These are phyloP conservation scores for Macrolepiota dolichaula DNA, from an alignment of 768 basidiomycete genomes.

Conservation along the genomic window DNA sequence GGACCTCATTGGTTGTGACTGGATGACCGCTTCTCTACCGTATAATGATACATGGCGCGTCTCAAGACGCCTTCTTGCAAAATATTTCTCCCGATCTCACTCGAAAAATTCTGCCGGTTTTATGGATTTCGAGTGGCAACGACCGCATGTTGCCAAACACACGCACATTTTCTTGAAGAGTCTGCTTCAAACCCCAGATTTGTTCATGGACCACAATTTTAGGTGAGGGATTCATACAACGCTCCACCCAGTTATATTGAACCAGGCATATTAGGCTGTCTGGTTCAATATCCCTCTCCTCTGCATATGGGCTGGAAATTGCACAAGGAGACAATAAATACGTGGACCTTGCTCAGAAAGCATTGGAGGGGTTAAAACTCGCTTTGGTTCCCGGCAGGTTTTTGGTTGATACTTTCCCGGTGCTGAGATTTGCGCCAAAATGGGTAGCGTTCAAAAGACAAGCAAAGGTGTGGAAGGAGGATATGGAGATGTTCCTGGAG, in stretches of 20 bases:
- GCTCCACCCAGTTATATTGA: too few species aligned
- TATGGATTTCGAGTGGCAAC: too few species aligned
- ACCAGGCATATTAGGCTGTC: not conserved
- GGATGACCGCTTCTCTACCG: too few species aligned
- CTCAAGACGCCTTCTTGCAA: not conserved
- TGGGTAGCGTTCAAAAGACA: conserved; percentile 33
- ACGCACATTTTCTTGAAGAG: too few species aligned
- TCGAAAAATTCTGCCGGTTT: not conserved
- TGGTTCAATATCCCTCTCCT: not conserved
- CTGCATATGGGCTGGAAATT: conserved; percentile 44
- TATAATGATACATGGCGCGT: not conserved
- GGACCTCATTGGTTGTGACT: too few species aligned
- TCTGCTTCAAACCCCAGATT: too few species aligned
- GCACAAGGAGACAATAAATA: conserved; percentile 37
- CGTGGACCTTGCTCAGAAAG: conserved; percentile 45
- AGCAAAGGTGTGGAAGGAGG: conserved; percentile 29
- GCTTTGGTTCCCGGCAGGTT: conserved; percentile 50
- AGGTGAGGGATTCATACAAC: too few species aligned
- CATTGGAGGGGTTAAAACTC: conserved; percentile 45
- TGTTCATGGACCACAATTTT: too few species aligned
- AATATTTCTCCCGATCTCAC: not conserved
- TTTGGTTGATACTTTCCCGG: conserved; percentile 47
- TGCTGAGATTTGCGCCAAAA: conserved; percentile 28
- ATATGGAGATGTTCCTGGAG: conserved; percentile 3
- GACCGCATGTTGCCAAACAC: too few species aligned